A percentile compares a stretch with the other conserved stretches of the same genome.
Evolutionary conservation across 495 filamentous ascomycete species (phyloP).

Genomic region (Emericellopsis terricola): DNA sequence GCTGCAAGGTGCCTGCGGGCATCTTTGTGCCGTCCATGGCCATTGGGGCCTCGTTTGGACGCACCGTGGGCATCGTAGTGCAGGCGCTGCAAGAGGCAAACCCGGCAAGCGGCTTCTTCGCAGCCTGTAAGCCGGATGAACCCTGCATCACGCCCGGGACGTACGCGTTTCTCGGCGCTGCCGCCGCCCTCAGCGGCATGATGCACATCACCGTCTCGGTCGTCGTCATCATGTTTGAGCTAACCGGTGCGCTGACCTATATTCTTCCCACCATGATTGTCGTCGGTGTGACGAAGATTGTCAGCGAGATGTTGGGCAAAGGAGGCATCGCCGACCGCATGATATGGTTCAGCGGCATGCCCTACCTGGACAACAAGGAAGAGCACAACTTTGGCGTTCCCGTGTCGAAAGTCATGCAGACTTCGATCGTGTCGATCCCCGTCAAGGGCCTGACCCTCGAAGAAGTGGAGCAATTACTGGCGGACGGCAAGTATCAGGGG

Average conservation of each 20-base stretch:
- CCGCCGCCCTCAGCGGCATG: slow-evolving; percentile 88
- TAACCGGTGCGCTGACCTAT: slow-evolving; percentile 88
- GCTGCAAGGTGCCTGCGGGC: slow-evolving; percentile 93
- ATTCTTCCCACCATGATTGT: slow-evolving; percentile 98
- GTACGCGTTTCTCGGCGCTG: slow-evolving; percentile 87
- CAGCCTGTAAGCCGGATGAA: slow-evolving; percentile 76
- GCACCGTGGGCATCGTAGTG: slow-evolving; percentile 87
- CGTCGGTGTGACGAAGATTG: slow-evolving; percentile 89
- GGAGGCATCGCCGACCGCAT: slow-evolving; percentile 95
- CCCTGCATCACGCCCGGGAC: slow-evolving; percentile 94
- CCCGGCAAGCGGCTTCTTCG: slow-evolving; percentile 68
- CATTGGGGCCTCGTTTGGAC: slow-evolving; percentile 81
- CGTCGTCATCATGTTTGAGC: slow-evolving; percentile 96
- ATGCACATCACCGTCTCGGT: slow-evolving; percentile 97
- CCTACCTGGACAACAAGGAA: slow-evolving; percentile 95
- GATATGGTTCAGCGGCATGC: slow-evolving; percentile 99
- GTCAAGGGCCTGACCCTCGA: slow-evolving; percentile 55
- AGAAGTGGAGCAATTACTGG: slow-evolving; percentile 54
- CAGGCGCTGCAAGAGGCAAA: slow-evolving; percentile 74
- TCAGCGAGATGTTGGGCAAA: slow-evolving; percentile 80
- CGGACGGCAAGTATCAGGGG: slow-evolving; percentile 76
- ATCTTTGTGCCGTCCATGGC: slow-evolving; percentile 99
- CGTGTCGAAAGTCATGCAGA: slow-evolving; percentile 84
- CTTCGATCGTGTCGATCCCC: slow-evolving; percentile 55
- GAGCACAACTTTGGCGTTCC: slow-evolving; percentile 95